phyloP scores from a whole-genome alignment of 495 filamentous ascomycete species.

The Penicillium simplicissimum region DNA sequence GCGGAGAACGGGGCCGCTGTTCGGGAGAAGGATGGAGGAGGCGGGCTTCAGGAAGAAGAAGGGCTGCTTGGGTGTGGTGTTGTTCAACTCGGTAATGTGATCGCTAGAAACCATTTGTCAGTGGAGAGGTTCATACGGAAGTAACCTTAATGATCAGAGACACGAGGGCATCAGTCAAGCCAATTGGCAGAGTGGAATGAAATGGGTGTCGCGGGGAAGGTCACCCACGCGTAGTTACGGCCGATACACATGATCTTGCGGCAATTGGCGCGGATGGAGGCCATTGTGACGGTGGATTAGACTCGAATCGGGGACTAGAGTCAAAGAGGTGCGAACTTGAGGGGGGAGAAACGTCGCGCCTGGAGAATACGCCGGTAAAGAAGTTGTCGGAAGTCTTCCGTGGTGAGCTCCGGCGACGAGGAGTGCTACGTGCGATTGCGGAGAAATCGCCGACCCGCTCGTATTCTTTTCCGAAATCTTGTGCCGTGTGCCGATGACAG shows the following conservation, averaged over 20 bases:
- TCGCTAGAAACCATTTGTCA: conserved; percentile 57
- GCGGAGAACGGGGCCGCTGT: conserved; percentile 76
- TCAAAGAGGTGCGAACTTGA: conserved; percentile 4
- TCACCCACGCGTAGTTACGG: conserved; percentile 88
- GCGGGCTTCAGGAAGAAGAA: conserved; percentile 99
- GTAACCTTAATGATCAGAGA: no score
- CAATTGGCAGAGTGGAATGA: neutral
- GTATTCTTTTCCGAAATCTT: conserved; percentile 15
- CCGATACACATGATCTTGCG: conserved; percentile 96
- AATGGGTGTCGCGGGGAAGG: conserved; percentile 5
- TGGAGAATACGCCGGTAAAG: neutral
- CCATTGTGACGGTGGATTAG: conserved; percentile 27
- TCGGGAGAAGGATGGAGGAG: conserved; percentile 75
- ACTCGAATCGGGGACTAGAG: neutral
- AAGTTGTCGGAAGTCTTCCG: conserved; percentile 3
- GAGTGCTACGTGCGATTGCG: conserved; percentile 4
- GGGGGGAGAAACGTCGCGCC: neutral
- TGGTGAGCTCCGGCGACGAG: conserved; percentile 8
- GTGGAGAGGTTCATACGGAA: conserved; percentile 1
- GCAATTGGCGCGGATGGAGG: conserved; percentile 55
- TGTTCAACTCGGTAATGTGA: conserved; percentile 92
- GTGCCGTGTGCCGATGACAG: neutral
- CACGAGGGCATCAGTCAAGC: neutral
- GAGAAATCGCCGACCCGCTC: conserved; percentile 15
- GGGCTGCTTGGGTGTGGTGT: conserved; percentile 78